Evolutionary conservation across 1,284 basidiomycete species (phyloP), one percentile per base, ranked within the genome.

Genomic region (Butyriboletus regius): DNA sequence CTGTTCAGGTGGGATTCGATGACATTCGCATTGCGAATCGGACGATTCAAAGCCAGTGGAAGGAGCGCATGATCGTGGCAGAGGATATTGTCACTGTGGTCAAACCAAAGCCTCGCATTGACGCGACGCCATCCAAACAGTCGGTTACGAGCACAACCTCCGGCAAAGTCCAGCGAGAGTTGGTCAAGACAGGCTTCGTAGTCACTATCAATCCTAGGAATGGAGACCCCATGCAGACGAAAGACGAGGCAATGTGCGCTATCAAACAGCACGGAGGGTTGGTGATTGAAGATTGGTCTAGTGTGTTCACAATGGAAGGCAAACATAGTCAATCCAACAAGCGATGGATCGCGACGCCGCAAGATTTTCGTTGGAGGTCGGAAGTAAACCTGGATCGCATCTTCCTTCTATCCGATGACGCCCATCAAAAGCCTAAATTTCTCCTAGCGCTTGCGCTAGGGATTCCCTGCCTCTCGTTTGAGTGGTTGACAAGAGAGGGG

Each of bases 381-480:
- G 68, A 70, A 33, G 54, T 57, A 17, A 64, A 68, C 10, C 62
- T 81, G 29, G 73, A 82, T 12, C 76, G 80, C 14, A 72, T 91
- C 22, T 83, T 91, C 61, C 72, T 91, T 22, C 57, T 91, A 14
- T 79, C 85, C 0, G 79, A 86, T 54, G 75, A 78, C 26, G 64
- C 73, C 8, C 77, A 75, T 52, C 77, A 81, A 51, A 92, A 88
- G 54, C 76, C 83, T 5, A 93, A 92, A 64, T 90, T 80, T 60
- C 72, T 94, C 45, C 75, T 85, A 6, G 88, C 91, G 7, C 75
- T 95, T 28, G 89, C 87, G 0, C 71, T 91, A 26, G 91, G 91
- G 7, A 82, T 95, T 43, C 92, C 91, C 1, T 91, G 89, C 58
- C 61, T 95, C n/a, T 77, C 77, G 0, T 65, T 75, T 5, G 68